Evolutionary conservation across 345 rosid genomes (phyloP).

Genomic region (Litchi chinensis): DNA sequence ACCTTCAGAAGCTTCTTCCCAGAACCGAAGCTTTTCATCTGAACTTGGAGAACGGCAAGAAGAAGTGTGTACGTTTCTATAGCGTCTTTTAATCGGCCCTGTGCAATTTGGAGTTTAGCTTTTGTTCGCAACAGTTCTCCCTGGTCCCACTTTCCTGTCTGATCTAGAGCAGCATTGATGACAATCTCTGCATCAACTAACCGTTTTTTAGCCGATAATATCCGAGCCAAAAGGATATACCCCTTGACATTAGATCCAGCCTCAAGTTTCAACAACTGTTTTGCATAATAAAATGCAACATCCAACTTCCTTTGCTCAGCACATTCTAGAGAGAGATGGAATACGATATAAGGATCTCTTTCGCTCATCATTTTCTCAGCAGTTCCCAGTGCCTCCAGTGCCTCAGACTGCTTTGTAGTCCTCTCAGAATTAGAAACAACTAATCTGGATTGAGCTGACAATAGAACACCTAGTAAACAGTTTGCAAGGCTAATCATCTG

Average conservation of each 20-base stretch:
- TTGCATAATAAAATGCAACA: conserved; percentile 55
- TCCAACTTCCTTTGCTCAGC: conserved; percentile 80
- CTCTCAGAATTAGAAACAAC: conserved; percentile 49
- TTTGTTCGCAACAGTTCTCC: conserved; percentile 68
- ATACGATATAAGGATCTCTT: conserved; percentile 43
- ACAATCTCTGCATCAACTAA: conserved; percentile 60
- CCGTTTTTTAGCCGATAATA: conserved; percentile 66
- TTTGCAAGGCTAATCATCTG: conserved; percentile 49
- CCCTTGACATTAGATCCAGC: conserved; percentile 51
- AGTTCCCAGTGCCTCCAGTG: conserved; percentile 53
- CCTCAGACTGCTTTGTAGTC: conserved; percentile 40
- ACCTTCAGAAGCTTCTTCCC: conserved; percentile 53
- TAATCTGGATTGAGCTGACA: conserved; percentile 46
- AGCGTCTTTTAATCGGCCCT: conserved; percentile 49
- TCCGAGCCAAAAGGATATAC: conserved; percentile 61
- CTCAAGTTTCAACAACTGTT: conserved; percentile 50
- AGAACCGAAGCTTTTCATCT: conserved; percentile 41
- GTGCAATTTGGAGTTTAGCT: conserved; percentile 75
- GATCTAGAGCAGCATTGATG: conserved; percentile 58
- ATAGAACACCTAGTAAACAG: conserved; percentile 51
- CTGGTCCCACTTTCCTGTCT: conserved; percentile 77
- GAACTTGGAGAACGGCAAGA: conserved; percentile 72
- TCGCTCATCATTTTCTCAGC: conserved; percentile 50
- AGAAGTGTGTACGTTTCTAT: conserved; percentile 58
- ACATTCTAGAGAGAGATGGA: conserved; percentile 55